phyloP scores from a whole-genome alignment of 2,329 filamentous ascomycete species.

The Ophiocordyceps camponoti-floridani region DNA sequence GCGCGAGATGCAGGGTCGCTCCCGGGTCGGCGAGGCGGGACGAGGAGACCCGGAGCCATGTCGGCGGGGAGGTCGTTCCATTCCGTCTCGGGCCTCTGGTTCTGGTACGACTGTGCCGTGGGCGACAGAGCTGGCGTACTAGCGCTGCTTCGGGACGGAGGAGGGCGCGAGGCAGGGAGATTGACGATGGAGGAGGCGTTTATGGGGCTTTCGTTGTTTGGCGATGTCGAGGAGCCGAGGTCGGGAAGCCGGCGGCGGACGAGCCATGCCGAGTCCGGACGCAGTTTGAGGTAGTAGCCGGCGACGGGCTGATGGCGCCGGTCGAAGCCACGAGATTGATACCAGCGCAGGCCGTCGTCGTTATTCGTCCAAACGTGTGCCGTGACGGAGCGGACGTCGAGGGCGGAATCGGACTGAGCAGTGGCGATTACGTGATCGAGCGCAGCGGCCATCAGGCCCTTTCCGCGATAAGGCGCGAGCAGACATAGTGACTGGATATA shows the following conservation, averaged over 20 bases:
- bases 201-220: conserved; percentile 1
- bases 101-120: conserved; percentile 35
- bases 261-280: conserved; percentile 43
- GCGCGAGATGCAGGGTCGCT: conserved; percentile 19
- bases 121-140: conserved; percentile 8
- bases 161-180: conserved; percentile 9
- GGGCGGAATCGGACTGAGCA: conserved; percentile 14
- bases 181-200: conserved; percentile 14
- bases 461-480: conserved; percentile 41
- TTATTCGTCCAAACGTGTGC: conserved; percentile 55
- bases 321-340: conserved; percentile 36
- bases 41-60: conserved; percentile 25
- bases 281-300: conserved; percentile 44
- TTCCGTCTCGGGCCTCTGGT: conserved; percentile 37
- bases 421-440: conserved; percentile 32
- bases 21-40: conserved; percentile 6
- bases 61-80: conserved; percentile 50
- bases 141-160: conserved; percentile 6
- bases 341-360: conserved; percentile 45
- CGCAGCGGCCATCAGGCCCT: conserved; percentile 40
- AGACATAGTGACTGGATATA: conserved; percentile 49
- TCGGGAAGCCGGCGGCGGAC: conserved; percentile 21
- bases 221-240: neutral
- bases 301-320: conserved; percentile 27
- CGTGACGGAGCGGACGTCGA: conserved; percentile 28